Base-by-base conservation (phyloP, 2,329 filamentous ascomycete genomes). In the Sporothrix euskadiensis region DNA sequence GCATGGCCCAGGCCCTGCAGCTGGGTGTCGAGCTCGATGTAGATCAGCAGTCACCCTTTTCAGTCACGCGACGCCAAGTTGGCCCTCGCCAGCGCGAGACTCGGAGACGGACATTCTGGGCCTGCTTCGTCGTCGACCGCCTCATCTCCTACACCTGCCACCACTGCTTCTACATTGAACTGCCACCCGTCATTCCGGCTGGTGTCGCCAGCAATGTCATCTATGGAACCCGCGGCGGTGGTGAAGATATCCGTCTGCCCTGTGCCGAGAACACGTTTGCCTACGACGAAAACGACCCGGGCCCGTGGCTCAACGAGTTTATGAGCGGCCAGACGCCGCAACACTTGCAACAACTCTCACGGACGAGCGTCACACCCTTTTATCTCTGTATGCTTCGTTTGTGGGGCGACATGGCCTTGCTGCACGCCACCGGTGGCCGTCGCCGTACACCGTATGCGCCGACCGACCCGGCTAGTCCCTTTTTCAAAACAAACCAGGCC, bases 1-100 rank as follows among this genome's bases (percentile, higher is more conserved):
- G 77, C 30, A 78, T 78, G 77, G 77, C 77, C 4, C 73, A 78
- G 41, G 76, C 78, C 16, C 77, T 78, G 75, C 77, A 77, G 9
- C 73, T 78, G 12, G 54, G 69, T n/a, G 56, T 56, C 9, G 75
- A 78, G n/a, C 65, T 69, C 14, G 44, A 69, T 12, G 44, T 26
- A 16, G 65, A 35, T 44, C 65, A 69, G 47, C 26, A n/a, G 26
- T 35, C 65, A 5, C 44, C 44, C 22, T 35, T 49, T 4, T n/a
- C 44, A 1, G 19, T n/a, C 1, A 26, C 35, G 2, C 59, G n/a
- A 6, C 35, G 35, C 0, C 35, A 44, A 1, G 9, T 69, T 2
- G 65, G 65, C 7, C 65, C 65, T 1, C 65, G 65, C 6, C 77
- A 78, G 47, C 61, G 65, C 5, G 75, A 76, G 41, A 49, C 73